phyloP scores from a whole-genome alignment of 1,139 yeast species.

The Hanseniaspora gamundiae region DNA sequence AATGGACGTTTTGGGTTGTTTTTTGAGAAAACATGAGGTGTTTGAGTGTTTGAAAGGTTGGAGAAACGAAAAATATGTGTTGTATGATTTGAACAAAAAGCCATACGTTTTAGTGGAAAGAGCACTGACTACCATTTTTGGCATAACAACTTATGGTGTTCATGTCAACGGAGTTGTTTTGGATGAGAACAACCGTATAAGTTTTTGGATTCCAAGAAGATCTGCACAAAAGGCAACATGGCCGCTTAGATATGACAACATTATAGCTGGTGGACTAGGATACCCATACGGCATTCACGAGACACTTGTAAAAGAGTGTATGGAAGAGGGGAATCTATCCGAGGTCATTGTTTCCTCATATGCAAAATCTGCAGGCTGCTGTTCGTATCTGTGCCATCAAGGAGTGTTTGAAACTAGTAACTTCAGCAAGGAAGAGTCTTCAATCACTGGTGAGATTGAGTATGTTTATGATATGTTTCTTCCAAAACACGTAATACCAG shows the following conservation, averaged over 20 bases:
- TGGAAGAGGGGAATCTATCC: constrained; percentile 80
- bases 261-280: constrained; percentile 92
- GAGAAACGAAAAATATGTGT: constrained; percentile 74
- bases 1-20: constrained; percentile 14
- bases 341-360: constrained; percentile 36
- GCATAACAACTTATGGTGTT: constrained; percentile 82
- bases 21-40: constrained; percentile 11
- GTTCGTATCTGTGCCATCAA: constrained; percentile 49
- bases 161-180: constrained; percentile 74
- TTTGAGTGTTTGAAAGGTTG: constrained; percentile 47
- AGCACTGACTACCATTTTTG: constrained; percentile 67
- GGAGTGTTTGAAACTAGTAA: constrained; percentile 14
- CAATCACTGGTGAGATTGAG: constrained; percentile 83
- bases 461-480: constrained; percentile 62
- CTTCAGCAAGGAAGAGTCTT: constrained; percentile 32
- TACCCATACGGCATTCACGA: constrained; percentile 65
- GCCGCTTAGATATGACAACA: constrained; percentile 85
- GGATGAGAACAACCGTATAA: constrained; percentile 28
- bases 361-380: constrained; percentile 46
- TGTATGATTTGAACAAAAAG: constrained; percentile 41
- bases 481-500: constrained; percentile 40
- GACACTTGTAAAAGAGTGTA: constrained; percentile 74
- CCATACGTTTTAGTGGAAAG: constrained; percentile 70
- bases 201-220: constrained; percentile 80
- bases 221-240: constrained; percentile 68